Conservation (phyloP, 441 rosid species). For the Erysimum cheiri region DNA sequence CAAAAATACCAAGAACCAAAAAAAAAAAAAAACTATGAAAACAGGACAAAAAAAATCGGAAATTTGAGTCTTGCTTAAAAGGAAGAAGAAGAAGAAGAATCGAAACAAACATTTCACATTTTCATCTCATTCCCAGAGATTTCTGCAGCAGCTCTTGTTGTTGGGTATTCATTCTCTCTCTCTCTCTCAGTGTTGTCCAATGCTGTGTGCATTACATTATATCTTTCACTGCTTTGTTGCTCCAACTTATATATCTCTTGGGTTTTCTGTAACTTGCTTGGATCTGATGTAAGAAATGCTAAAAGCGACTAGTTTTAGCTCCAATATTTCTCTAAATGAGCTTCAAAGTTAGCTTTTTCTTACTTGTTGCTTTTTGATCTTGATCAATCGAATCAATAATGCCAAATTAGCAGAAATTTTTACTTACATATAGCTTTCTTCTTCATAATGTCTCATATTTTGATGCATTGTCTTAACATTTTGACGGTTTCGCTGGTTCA, state of each 20-base stretch:
- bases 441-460: not conserved
- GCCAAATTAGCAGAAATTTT: not conserved
- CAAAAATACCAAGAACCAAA: not conserved
- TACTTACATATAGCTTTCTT: slow-evolving; percentile 3
- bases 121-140: slow-evolving; percentile 28
- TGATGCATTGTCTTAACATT: slow-evolving; percentile 25
- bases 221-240: slow-evolving; percentile 17
- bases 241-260: not conserved
- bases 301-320: not conserved
- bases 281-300: slow-evolving; percentile 24
- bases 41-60: not conserved
- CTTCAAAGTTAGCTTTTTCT: not conserved
- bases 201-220: slow-evolving; percentile 35
- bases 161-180: slow-evolving; percentile 23
- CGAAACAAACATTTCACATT: slow-evolving; percentile 27
- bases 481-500: slow-evolving; percentile 2
- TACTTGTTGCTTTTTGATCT: slow-evolving; percentile 13
- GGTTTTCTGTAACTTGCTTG: slow-evolving; percentile 19
- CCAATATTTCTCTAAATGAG: not conserved
- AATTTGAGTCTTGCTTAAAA: not conserved
- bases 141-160: slow-evolving; percentile 6
- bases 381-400: slow-evolving; percentile 14
- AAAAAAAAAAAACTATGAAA: not conserved
- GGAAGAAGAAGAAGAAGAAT: slow-evolving; percentile 4
- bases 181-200: slow-evolving; percentile 4